A percentile compares a stretch with the other conserved stretches of the same genome.
These are phyloP conservation scores for Acidomyces sp. DNA, from an alignment of 495 filamentous ascomycete species.

Conservation along the genomic window DNA sequence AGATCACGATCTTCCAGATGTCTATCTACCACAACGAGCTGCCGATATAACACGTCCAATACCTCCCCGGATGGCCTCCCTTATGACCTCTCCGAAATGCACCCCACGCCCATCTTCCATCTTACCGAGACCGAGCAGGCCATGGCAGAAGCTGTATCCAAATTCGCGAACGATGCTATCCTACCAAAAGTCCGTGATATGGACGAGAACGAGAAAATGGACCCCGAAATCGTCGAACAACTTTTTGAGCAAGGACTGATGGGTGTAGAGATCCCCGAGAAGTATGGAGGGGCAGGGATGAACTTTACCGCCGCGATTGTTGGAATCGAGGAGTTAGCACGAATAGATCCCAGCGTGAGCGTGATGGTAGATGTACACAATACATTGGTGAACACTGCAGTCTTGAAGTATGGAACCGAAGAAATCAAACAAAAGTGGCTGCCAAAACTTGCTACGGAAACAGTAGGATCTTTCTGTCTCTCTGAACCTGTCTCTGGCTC, in stretches of 20 bases:
- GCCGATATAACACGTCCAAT: conserved; percentile 32
- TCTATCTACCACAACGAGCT: conserved; percentile 55
- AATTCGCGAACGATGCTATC: conserved; percentile 79
- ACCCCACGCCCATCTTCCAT: conserved; percentile 86
- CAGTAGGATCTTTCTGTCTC: conserved; percentile 90
- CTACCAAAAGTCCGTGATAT: conserved; percentile 90
- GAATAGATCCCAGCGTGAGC: conserved; percentile 87
- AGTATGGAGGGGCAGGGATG: conserved; percentile 93
- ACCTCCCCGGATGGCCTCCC: conserved; percentile 27
- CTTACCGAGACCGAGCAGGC: conserved; percentile 78
- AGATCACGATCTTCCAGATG: conserved; percentile 35
- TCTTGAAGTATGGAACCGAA: conserved; percentile 70
- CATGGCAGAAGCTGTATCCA: conserved; percentile 80
- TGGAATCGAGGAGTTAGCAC: conserved; percentile 90
- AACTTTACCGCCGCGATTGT: conserved; percentile 95
- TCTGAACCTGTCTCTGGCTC: conserved; percentile 88
- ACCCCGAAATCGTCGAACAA: conserved; percentile 71
- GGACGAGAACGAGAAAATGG: conserved; percentile 96
- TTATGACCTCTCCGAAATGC: conserved; percentile 51
- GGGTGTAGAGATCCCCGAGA: conserved; percentile 94
- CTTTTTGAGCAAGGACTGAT: conserved; percentile 96
- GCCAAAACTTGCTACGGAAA: conserved; percentile 74
- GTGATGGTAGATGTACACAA: conserved; percentile 95
- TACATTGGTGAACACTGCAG: conserved; percentile 87
- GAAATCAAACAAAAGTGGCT: conserved; percentile 72